phyloP scores from a whole-genome alignment of 495 filamentous ascomycete genomes.

The Physcia stellaris region DNA sequence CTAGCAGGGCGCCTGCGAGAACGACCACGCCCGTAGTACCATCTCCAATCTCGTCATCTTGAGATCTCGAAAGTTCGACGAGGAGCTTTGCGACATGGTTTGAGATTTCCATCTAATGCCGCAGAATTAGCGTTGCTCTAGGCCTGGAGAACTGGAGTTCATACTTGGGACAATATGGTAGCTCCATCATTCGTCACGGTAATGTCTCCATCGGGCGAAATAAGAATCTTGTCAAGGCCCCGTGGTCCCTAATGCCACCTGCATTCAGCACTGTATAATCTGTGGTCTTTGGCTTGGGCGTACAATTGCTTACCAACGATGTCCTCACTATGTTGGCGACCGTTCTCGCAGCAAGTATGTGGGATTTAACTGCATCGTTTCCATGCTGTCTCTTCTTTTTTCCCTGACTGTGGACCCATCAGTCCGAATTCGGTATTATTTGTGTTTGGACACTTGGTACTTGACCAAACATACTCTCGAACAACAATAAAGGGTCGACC shows the following conservation, averaged over 20 bases:
- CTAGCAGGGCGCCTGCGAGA: slow-evolving; percentile 82
- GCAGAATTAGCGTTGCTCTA: slow-evolving; percentile 12
- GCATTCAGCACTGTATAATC: neutral
- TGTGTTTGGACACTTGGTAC: neutral
- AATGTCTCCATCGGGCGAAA: slow-evolving; percentile 97
- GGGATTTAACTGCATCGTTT: slow-evolving; percentile 91
- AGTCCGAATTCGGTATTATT: slow-evolving; percentile 4
- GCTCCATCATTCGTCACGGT: slow-evolving; percentile 99
- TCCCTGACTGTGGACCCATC: slow-evolving; percentile 54
- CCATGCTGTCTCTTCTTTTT: slow-evolving; percentile 96
- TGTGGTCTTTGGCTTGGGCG: neutral
- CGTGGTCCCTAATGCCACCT: slow-evolving; percentile 54
- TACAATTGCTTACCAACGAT: slow-evolving; percentile 51
- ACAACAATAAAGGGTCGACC: slow-evolving; percentile 97
- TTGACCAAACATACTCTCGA: slow-evolving; percentile 64
- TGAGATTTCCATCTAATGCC: slow-evolving; percentile 81
- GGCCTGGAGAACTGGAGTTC: slow-evolving; percentile 8
- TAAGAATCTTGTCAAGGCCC: slow-evolving; percentile 97
- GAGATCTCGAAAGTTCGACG: slow-evolving; percentile 96
- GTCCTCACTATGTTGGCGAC: slow-evolving; percentile 96
- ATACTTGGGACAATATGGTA: slow-evolving; percentile 79
- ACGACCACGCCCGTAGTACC: slow-evolving; percentile 98
- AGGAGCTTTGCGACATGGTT: slow-evolving; percentile 96
- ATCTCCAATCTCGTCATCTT: slow-evolving; percentile 98
- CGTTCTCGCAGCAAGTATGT: slow-evolving; percentile 91